These are phyloP conservation scores for Gnaphalium uliginosum DNA, from an alignment of 129 eudicot species.

Conservation along the genomic window DNA sequence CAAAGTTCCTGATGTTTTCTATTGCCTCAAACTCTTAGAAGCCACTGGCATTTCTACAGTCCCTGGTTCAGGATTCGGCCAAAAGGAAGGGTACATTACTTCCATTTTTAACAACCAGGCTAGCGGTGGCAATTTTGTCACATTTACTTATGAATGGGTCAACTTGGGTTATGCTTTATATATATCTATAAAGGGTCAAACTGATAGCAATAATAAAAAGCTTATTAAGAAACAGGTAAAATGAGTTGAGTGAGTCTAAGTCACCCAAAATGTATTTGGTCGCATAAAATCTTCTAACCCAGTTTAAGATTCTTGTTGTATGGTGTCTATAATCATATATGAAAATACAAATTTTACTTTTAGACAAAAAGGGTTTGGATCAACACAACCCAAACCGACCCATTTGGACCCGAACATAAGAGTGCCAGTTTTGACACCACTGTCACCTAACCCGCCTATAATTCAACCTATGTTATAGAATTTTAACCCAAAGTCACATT, in stretches of 20 bases:
- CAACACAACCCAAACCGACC: background rate
- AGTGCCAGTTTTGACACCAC: background rate
- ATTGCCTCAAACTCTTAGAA: constrained; percentile 90
- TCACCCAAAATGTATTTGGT: background rate
- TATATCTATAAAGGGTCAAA: background rate
- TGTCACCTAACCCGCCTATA: background rate
- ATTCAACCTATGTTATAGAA: background rate
- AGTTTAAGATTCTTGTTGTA: background rate
- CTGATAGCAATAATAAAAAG: background rate
- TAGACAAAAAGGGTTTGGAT: background rate
- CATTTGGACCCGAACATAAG: background rate
- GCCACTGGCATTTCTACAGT: constrained; percentile 98
- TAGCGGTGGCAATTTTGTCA: background rate
- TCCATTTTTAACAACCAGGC: background rate
- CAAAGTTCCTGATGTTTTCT: constrained; percentile 91
- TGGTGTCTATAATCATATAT: background rate
- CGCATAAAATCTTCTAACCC: background rate
- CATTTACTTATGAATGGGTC: background rate
- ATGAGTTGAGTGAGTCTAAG: background rate
- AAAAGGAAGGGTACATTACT: constrained; percentile 77
- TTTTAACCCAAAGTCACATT: background rate
- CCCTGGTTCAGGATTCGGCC: constrained; percentile 98
- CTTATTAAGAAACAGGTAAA: background rate
- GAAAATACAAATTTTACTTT: background rate
- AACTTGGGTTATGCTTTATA: background rate